Evolutionary conservation across 257 asterid genomes (phyloP), one percentile per base, ranked within the genome.

Genomic region (Scutellaria minor): DNA sequence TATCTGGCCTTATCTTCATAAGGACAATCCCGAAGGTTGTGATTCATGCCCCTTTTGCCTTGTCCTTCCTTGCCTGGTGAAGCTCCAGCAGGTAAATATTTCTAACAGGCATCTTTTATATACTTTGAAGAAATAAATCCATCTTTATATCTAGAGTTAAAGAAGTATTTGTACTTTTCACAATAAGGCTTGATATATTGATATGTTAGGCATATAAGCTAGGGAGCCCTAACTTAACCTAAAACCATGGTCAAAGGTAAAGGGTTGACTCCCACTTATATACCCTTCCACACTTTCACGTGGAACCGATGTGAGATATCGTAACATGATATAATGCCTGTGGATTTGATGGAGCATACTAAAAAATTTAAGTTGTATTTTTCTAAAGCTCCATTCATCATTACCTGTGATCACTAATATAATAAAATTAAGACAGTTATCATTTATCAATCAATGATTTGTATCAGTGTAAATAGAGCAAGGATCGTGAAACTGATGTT

Each of bases 41-140:
- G 97, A 91, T 73, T 87, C 92, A 5, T 94, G 99, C 83, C 99
- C 99, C 6, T 92, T 84, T 82, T 94, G 99, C 86, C 86, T 94
- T 40, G 97, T 94, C 70, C 97, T 94, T 69, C 99, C 99, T 65
- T 91, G 95, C 81, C 89, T 94, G 68, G 88, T 88, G 76, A 94
- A 94, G 86, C 95, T 94, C 45, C 99, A 94, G 86, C 97, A 85
- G 96, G 98, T 93, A 78, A 64, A 15, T 56, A 39, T 51, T 74
- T 67, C 46, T 77, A 47, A 40, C 61, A 5, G 53, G 70, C 63
- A 31, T 71, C 63, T 39, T 31, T 22, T 44, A 4, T 24, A 37
- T 66, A 65, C 14, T 40, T 41, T n/a, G 22, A 39, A 24, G 18
- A 64, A 18, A 0, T 8, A 13, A 50, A 61, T 6, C 14, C 3